Percentiles rank a stretch among this genome's conserved stretches.
Conservation (phyloP, 768 basidiomycete genomes). For the Tremella fuciformis region DNA sequence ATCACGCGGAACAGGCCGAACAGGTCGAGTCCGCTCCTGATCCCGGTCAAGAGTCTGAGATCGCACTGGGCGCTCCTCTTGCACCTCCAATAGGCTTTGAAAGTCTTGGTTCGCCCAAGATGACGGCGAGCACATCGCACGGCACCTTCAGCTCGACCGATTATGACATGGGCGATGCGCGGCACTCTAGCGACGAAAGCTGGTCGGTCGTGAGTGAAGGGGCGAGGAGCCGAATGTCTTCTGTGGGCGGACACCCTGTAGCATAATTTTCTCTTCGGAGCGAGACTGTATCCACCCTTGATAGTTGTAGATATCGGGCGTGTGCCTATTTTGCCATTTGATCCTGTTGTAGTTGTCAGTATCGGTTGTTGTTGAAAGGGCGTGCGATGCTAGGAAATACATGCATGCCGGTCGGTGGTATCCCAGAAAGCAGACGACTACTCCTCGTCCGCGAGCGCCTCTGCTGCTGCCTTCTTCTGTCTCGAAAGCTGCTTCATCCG, state of each 20-base stretch:
- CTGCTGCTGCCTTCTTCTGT: conserved; percentile 58
- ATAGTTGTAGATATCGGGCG: background rate
- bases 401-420: background rate
- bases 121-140: no score
- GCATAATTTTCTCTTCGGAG: background rate
- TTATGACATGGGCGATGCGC: conserved; percentile 2
- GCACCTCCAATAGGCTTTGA: no score
- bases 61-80: background rate
- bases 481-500: conserved; percentile 81
- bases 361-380: background rate
- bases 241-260: background rate
- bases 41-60: background rate
- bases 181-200: conserved; percentile 23
- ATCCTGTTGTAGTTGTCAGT: background rate
- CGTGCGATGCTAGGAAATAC: background rate
- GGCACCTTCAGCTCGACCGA: no score
- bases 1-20: background rate
- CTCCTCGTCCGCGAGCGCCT: conserved; percentile 20
- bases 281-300: background rate
- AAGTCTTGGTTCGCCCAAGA: no score
- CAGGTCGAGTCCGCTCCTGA: no score
- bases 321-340: background rate
- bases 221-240: background rate
- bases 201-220: conserved; percentile 24
- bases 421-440: conserved; percentile 5